These are phyloP conservation scores for Leccinum obscurum DNA, from an alignment of 768 basidiomycete genomes.

Conservation along the genomic window DNA sequence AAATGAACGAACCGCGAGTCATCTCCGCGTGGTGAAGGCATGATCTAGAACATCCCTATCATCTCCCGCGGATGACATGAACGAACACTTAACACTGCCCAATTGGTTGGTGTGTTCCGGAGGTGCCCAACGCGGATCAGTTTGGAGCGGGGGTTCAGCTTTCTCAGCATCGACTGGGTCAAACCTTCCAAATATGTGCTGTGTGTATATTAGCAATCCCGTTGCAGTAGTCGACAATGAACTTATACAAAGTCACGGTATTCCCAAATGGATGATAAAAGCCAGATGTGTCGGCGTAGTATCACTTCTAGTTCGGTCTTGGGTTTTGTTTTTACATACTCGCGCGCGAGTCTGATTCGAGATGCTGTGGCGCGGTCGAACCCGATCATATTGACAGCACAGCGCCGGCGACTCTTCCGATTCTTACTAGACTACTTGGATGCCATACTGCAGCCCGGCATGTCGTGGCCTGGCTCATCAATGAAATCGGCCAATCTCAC, in stretches of 20 bases:
- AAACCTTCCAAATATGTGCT: conserved; percentile 15
- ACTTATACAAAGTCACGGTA: neutral
- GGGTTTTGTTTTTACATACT: conserved; percentile 3
- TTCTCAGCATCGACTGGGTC: conserved; percentile 2
- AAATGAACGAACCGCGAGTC: conserved; percentile 3
- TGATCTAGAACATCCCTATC: conserved; percentile 1
- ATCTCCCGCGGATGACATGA: conserved; percentile 7
- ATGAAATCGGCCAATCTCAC: neutral
- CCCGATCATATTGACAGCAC: neutral
- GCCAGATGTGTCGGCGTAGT: neutral
- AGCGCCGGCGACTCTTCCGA: neutral
- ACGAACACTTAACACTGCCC: conserved; percentile 3
- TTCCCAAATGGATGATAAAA: conserved; percentile 8
- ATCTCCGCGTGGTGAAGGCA: conserved; percentile 13
- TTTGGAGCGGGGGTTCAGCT: conserved; percentile 8
- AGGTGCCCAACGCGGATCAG: conserved; percentile 10
- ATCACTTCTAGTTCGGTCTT: neutral
- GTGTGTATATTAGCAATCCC: conserved; percentile 7
- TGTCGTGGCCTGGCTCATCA: neutral
- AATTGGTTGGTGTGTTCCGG: neutral
- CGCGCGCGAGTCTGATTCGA: neutral
- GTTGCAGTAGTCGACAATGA: conserved; percentile 3
- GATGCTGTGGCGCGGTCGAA: neutral
- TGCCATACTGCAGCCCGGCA: neutral
- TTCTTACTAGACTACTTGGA: neutral